Base-by-base conservation (phyloP, 805 yeast species). In the Suhomyces tanzawaensis region DNA sequence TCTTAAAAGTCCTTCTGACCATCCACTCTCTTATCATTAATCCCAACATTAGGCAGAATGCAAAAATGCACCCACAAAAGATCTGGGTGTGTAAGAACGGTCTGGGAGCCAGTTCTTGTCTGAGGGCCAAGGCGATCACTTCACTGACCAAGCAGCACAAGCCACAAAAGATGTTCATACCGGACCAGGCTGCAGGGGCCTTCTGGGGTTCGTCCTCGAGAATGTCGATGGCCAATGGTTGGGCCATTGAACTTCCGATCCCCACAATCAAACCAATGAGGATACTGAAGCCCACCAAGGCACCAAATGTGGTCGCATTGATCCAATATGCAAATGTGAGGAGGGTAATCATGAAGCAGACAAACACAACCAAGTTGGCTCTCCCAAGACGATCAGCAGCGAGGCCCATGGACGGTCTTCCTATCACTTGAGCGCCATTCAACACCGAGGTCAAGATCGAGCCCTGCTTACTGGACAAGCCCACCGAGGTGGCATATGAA, bases 41-140 rank as follows among this genome's bases (percentile, higher is more conserved):
- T 38, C 74, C 57, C 19, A 77, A 40, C 3, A 76, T 4, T 8
- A 72, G 50, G 0, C 74, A 73, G 8, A 57, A 57, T n/a, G 72
- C 51, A 45, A 71, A 74, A 32, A 74, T 55, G 14, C 68, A 49
- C 2, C 85, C 87, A 4, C 79, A 72, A 52, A 79, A 80, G 1
- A 80, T 65, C 49, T 81, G 87, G 1, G 83, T 69, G 46, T 81
- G 71, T 24, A 75, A 57, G 47, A 74, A 82, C 2, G 86, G 85
- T n/a, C 47, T 44, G 4, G 37, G 12, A 7, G 7, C 22, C 4
- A 32, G 21, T 25, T 36, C 26, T n/a, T 17, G 29, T 4, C 25
- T 23, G 22, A 79, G 52, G 2, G 77, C 67, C 40, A 79, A 70
- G 0, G 79, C 83, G 34, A 79, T 71, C 6, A 76, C 69, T 56